Base-by-base conservation (phyloP, 768 basidiomycete genomes). In the Mrakia gelida region DNA sequence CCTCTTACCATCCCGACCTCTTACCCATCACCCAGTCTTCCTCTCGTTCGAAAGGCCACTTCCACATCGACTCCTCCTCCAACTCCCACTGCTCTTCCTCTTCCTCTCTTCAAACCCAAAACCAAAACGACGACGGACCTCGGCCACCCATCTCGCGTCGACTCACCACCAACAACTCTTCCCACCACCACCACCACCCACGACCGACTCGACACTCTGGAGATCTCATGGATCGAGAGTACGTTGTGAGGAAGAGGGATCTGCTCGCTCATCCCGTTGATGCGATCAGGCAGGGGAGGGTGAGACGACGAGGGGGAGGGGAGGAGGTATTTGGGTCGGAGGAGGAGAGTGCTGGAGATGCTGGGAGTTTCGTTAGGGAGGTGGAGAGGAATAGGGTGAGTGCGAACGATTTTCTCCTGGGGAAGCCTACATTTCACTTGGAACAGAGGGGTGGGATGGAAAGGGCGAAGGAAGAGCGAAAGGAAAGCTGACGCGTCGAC, bases 21-120 rank as follows among this genome's bases (percentile, higher is more conserved):
- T 2, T 30, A 32, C 30, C 18, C 32, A 32, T 65, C 63, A 30
- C 5, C 15, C 63, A 38, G 18, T 8, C 32, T 1, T 8, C 30
- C 13, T 0, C 63, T 30, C 30, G 32, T 21, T 52, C 49, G n/a
- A n/a, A n/a, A 52, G 15, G 32, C 13, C 63, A 65, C 13, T 65
- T 65, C 34, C 63, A 65, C 32, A 65, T 65, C 15, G 63, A 65
- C n/a, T 65, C 63, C 30, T 32, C 62, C 30, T 63, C 62, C 26
- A n/a, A 56, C 11, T 23, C 45, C 45, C 9, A 45, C 45, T 26
- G 28, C 28, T 28, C 59, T 21, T 13, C 16, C 3, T 52, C 49
- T 52, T 2, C 49, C 49, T 21, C 49, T 2, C 15, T 52, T 52
- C 61, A 62, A 38, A 3, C 8, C 38, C 38, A 38, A 38, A 38